Evolutionary conservation across 2,329 filamentous ascomycete genomes (phyloP), one percentile per base, ranked within the genome.

Genomic region (Magnaporthiopsis rhizophila): DNA sequence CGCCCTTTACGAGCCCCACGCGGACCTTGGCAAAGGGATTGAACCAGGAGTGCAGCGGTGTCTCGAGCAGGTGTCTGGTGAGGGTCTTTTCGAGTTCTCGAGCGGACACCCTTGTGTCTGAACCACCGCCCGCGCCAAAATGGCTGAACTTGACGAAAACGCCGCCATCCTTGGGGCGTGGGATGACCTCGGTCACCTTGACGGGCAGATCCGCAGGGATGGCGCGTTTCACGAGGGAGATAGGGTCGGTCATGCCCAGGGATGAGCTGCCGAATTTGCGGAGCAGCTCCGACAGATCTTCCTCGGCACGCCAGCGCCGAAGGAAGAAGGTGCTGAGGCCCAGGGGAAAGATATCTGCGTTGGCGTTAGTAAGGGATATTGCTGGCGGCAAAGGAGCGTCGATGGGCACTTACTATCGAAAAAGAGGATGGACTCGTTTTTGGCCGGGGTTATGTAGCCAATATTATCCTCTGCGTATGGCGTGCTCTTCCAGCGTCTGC

Each of bases 121-220:
- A 30, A 3, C 60, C 60, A 24, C 45, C 45, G 8, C 13, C n/a
- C 18, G 18, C 8, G 7, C 45, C 45, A 24, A 11, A 9, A 63
- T 82, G 85, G 21, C 82, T 83, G 72, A 96, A 92, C 74, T 96
- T 97, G 74, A 98, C 88, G 73, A 96, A 98, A 0, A 91, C 92
- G 15, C 95, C 95, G 21, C 95, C 95, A 72, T 99, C 95, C 71
- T 96, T 93, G 34, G 96, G 80, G 3, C 92, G 84, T 0, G 93
- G 92, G 24, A 97, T 75, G 21, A 97, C 88, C 71, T 96, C 89
- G 3, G 87, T 90, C 60, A 97, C 86, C 65, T 88, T 86, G 61
- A 96, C 79, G 1, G 85, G 80, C 1, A 88, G 71, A 12, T 81
- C 81, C 5, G 79, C 74, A 0, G 89, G 89, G 30, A 91, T 84